Percentiles rank a stretch among this genome's conserved stretches.
Evolutionary conservation across 2,329 filamentous ascomycete genomes (phyloP).

Genomic region (Chrysoporthe puriensis): DNA sequence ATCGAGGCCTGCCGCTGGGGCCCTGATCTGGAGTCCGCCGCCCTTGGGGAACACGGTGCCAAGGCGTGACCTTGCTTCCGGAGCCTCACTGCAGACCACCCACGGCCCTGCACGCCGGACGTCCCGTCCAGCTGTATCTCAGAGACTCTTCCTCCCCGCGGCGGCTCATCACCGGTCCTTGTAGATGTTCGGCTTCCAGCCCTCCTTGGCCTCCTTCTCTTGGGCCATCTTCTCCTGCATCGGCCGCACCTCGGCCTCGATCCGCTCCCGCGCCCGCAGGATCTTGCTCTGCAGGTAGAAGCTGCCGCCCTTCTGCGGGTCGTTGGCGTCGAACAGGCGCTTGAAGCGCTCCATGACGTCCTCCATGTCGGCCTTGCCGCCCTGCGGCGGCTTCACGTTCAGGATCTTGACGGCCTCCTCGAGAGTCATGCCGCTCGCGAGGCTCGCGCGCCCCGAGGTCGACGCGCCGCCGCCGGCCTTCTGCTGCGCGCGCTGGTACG

Average conservation of each 20-base stretch:
- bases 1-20: neutral
- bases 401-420: constrained; percentile 97
- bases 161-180: constrained; percentile 68
- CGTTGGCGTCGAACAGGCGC: constrained; percentile 90
- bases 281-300: constrained; percentile 99
- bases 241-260: constrained; percentile 83
- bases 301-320: constrained; percentile 92
- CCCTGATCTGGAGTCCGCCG: neutral
- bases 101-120: neutral
- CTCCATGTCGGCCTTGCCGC: constrained; percentile 76
- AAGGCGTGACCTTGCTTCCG: neutral
- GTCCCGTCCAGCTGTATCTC: neutral
- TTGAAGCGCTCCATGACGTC: constrained; percentile 88
- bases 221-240: constrained; percentile 70
- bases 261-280: constrained; percentile 83
- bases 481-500: constrained; percentile 75
- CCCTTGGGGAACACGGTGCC: neutral
- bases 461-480: constrained; percentile 52
- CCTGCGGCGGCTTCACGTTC: constrained; percentile 87
- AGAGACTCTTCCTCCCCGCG: neutral
- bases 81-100: neutral
- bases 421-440: constrained; percentile 78
- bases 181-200: constrained; percentile 94
- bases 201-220: constrained; percentile 79
- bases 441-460: constrained; percentile 45